Evolutionary conservation across 2,329 filamentous ascomycete species (phyloP), one percentile per base, ranked within the genome.

Genomic region (Lachnellula occidentalis): DNA sequence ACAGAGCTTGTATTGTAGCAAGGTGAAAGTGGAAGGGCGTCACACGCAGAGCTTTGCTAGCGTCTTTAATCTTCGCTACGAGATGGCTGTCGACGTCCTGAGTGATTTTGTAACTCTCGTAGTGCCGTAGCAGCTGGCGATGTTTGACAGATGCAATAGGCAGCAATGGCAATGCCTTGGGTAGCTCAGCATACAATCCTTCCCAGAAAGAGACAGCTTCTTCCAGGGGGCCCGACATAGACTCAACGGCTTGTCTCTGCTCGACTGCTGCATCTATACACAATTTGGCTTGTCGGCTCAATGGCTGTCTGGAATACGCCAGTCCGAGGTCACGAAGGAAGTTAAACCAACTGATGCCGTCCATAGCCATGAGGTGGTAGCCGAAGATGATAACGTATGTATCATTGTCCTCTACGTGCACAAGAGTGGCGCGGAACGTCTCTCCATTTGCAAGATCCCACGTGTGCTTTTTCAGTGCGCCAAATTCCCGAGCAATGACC

Each of bases 21-120:
- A 80, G 64, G 55, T 74, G 73, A 56, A 79, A 70, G 48, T 80
- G 75, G 56, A 78, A 79, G 0, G 67, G 55, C 0, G 72, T 75
- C 0, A 65, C 59, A 36, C 61, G 37, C 61, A 57, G 51, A 55
- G 50, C 36, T 62, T 56, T 31, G 62, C 62, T 1, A 59, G 49
- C 1, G 57, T 39, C 41, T 66, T 68, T 54, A 73, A 56, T n/a
- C 52, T 50, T 1, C 56, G 37, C n/a, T 19, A 7, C 8, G 5
- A 48, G 14, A 21, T 5, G 34, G n/a, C 69, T 11, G 7, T 24
- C 45, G 6, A 55, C 45, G 34, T 60, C 53, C n/a, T 68, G 61
- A 51, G 45, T 64, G 39, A 22, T n/a, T 34, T 4, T 3, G 4
- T 15, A 45, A 8, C n/a, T n/a, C n/a, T n/a, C n/a, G n/a, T n/a